Percentiles rank a stretch among this genome's conserved stretches.
Conservation (phyloP, 306 rosid species). For the Vigna radiata region DNA sequence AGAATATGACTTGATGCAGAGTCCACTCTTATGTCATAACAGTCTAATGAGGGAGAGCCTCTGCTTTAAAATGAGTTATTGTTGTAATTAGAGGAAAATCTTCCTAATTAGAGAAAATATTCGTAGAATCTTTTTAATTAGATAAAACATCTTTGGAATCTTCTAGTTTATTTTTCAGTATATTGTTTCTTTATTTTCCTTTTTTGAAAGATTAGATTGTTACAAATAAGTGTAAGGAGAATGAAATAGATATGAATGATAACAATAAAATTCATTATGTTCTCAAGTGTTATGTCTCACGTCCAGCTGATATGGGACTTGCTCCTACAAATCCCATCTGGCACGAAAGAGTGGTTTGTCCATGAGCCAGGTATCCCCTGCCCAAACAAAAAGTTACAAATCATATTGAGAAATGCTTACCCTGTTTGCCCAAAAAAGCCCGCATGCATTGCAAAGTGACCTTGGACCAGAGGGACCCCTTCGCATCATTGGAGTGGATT, state of each 20-base stretch:
- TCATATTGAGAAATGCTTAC: slow-evolving; percentile 56
- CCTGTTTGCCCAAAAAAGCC: slow-evolving; percentile 97
- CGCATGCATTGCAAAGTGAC: slow-evolving; percentile 96
- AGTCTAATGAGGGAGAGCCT: slow-evolving; percentile 1
- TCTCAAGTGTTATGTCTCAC: background rate
- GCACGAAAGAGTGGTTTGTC: background rate
- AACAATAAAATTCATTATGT: no score
- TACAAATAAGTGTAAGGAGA: no score
- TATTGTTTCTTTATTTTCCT: no score
- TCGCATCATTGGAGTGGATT: slow-evolving; percentile 97
- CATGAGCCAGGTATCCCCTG: background rate
- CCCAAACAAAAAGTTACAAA: background rate
- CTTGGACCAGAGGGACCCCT: slow-evolving; percentile 96
- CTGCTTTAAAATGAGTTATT: background rate
- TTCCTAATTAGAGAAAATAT: no score
- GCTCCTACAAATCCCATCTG: slow-evolving; percentile 23
- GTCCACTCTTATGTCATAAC: no score
- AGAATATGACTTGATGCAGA: background rate
- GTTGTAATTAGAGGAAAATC: no score
- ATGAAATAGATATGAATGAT: no score
- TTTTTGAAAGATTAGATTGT: no score
- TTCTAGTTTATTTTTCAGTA: no score
- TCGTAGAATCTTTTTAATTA: no score
- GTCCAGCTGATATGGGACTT: slow-evolving; percentile 23
- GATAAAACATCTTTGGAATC: no score